phyloP scores from a whole-genome alignment of 495 filamentous ascomycete genomes.

The Penicillium macrosclerotiorum region DNA sequence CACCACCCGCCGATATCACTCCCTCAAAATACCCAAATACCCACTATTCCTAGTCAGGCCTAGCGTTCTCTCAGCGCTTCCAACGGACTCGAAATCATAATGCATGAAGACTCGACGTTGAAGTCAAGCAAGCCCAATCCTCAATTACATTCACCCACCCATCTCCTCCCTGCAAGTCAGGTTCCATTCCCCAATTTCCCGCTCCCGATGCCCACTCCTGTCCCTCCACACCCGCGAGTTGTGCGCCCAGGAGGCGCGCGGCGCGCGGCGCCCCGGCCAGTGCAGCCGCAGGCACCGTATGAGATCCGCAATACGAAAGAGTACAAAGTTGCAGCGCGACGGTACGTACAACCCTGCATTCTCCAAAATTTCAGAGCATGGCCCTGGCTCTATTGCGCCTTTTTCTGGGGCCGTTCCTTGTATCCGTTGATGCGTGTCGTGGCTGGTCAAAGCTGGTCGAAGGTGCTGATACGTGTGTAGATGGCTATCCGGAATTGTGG shows the following conservation, averaged over 20 bases:
- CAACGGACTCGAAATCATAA: no score
- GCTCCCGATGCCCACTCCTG: no score
- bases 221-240: no score
- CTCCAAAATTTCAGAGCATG: neutral
- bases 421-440: neutral
- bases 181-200: no score
- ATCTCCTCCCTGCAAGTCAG: no score
- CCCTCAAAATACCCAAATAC: no score
- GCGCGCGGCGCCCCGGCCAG: slow-evolving; percentile 1
- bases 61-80: no score
- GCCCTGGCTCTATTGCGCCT: neutral
- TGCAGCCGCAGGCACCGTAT: slow-evolving; percentile 8
- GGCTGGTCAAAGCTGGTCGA: neutral
- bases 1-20: no score
- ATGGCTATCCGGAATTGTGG: slow-evolving; percentile 51
- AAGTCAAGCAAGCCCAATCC: no score
- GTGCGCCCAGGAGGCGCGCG: neutral
- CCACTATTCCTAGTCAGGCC: no score
- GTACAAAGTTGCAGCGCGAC: slow-evolving; percentile 28
- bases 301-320: slow-evolving; percentile 30
- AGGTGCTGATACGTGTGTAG: slow-evolving; percentile 22
- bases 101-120: no score
- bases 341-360: slow-evolving; percentile 11
- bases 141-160: no score
- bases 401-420: neutral